A percentile compares a stretch with the other conserved stretches of the same genome.
phyloP scores from a whole-genome alignment of 495 filamentous ascomycete species.

The Tuber magnatum region DNA sequence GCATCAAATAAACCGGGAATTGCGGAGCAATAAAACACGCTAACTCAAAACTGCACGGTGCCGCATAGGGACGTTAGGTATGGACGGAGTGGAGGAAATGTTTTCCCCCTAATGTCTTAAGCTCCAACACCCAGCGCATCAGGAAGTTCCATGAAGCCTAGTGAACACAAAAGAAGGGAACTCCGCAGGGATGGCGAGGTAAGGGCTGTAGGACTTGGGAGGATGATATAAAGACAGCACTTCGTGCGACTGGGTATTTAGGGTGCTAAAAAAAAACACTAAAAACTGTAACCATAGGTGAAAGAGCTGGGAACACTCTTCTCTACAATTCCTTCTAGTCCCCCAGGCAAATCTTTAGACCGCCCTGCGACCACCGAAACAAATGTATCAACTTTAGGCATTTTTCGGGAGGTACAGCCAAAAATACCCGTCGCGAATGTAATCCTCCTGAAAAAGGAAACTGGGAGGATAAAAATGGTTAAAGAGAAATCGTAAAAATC shows the following conservation, averaged over 20 bases:
- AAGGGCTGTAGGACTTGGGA: neutral
- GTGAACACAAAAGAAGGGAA: neutral
- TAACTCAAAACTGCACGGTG: neutral
- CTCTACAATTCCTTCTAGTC: neutral
- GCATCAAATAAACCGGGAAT: neutral
- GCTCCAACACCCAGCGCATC: neutral
- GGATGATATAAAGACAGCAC: neutral
- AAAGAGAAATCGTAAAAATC: neutral
- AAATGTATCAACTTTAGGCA: neutral
- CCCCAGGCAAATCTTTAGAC: neutral
- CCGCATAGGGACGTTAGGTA: neutral
- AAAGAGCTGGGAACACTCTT: neutral
- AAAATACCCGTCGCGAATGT: neutral
- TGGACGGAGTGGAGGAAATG: neutral
- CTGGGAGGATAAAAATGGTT: neutral
- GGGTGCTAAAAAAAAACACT: neutral
- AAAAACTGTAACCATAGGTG: neutral
- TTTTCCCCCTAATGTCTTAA: neutral
- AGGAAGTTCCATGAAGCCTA: neutral
- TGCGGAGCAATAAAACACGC: neutral
- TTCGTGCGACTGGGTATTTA: fast-evolving
- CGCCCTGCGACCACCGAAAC: neutral
- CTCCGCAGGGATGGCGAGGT: neutral
- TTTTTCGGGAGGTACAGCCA: neutral
- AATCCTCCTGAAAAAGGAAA: neutral